These are phyloP conservation scores for Candida tibetensis DNA, from an alignment of 805 yeast species.

Conservation along the genomic window DNA sequence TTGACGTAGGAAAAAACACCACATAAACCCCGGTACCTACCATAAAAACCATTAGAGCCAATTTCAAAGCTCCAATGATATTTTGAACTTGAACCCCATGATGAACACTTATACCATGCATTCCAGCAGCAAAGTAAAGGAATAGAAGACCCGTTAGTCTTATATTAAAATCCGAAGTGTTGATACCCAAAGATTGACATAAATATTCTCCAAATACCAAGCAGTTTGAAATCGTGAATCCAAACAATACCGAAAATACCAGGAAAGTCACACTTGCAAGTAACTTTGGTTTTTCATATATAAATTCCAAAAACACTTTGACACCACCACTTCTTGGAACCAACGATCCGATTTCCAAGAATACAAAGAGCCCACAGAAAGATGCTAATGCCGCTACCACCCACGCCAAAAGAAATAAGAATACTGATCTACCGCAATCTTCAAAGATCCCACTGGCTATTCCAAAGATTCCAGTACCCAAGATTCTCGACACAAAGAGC, in stretches of 20 bases:
- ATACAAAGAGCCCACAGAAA: conserved; percentile 64
- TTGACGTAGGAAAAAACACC: conserved; percentile 43
- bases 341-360: conserved; percentile 66
- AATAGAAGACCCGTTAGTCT: conserved; percentile 32
- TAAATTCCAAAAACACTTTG: conserved; percentile 67
- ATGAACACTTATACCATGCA: conserved; percentile 60
- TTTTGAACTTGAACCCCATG: conserved; percentile 64
- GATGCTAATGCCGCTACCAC: conserved; percentile 57
- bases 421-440: conserved; percentile 67
- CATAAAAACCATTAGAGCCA: conserved; percentile 52
- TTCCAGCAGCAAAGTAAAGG: conserved; percentile 26
- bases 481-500: conserved; percentile 61
- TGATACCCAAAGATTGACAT: conserved; percentile 43
- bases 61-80: conserved; percentile 58
- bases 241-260: conserved; percentile 50
- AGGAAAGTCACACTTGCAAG: conserved; percentile 51
- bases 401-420: conserved; percentile 63
- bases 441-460: conserved; percentile 64
- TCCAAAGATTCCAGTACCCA: conserved; percentile 79
- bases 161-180: conserved; percentile 35
- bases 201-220: conserved; percentile 63
- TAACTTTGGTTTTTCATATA: conserved; percentile 59
- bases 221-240: conserved; percentile 53
- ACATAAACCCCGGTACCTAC: conserved; percentile 58
- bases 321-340: conserved; percentile 76